Evolutionary conservation across 2,329 filamentous ascomycete genomes (phyloP).

Genomic region (Fusarium sp.): DNA sequence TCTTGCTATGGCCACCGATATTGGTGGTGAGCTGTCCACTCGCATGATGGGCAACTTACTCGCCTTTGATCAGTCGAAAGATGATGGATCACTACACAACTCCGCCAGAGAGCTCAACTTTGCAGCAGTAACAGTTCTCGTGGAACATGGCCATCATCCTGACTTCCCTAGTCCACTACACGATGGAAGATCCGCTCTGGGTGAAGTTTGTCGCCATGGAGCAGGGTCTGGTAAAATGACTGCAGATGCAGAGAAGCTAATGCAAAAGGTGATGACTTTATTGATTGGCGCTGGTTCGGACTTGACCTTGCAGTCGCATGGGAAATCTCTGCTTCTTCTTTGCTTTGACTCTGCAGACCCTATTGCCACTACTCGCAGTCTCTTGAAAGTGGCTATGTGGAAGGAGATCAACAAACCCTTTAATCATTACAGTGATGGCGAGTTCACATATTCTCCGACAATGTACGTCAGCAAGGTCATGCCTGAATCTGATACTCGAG

Average conservation of each 20-base stretch:
- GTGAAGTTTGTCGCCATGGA: slow-evolving; percentile 70
- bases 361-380: slow-evolving; percentile 64
- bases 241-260: slow-evolving; percentile 61
- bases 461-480: slow-evolving; percentile 68
- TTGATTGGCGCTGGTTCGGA: slow-evolving; percentile 69
- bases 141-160: slow-evolving; percentile 70
- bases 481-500: slow-evolving; percentile 52
- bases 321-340: slow-evolving; percentile 69
- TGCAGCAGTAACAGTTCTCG: slow-evolving; percentile 65
- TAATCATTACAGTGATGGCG: slow-evolving; percentile 65
- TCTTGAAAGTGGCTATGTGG: slow-evolving; percentile 74
- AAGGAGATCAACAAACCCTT: slow-evolving; percentile 71
- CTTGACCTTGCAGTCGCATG: slow-evolving; percentile 64
- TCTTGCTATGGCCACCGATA: slow-evolving; percentile 68
- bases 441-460: slow-evolving; percentile 71
- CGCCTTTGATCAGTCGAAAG: slow-evolving; percentile 65
- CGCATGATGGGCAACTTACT: slow-evolving; percentile 67
- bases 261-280: slow-evolving; percentile 68
- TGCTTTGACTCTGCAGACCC: slow-evolving; percentile 69
- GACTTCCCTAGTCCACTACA: slow-evolving; percentile 74
- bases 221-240: slow-evolving; percentile 60
- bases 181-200: slow-evolving; percentile 71
- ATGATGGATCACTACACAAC: slow-evolving; percentile 76
- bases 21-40: slow-evolving; percentile 65
- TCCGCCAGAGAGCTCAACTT: slow-evolving; percentile 70